phyloP scores from a whole-genome alignment of 257 asterid species.

The Salvia rosmarinus region DNA sequence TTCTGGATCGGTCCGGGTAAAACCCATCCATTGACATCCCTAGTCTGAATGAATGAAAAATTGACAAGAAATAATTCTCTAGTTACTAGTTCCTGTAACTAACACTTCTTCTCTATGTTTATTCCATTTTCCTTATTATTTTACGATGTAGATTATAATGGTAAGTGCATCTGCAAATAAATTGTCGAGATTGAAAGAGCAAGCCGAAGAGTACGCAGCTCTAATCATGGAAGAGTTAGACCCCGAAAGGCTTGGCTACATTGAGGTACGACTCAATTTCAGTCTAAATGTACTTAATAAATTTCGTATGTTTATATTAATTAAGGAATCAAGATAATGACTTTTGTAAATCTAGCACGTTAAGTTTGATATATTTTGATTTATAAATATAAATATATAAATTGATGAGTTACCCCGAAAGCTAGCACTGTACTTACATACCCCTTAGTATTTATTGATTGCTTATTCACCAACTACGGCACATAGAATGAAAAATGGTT shows the following conservation, averaged over 20 bases:
- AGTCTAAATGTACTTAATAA: background rate
- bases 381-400: too few relatives aligned
- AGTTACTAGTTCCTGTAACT: background rate
- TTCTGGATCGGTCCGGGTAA: too few relatives aligned
- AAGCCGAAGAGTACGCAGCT: slow-evolving; percentile 97
- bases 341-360: too few relatives aligned
- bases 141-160: slow-evolving; percentile 71
- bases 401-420: too few relatives aligned
- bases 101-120: background rate
- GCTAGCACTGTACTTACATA: background rate
- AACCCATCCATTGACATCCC: too few relatives aligned
- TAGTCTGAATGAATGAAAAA: background rate
- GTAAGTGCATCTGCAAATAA: slow-evolving; percentile 96
- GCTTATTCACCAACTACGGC: slow-evolving; percentile 44
- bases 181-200: slow-evolving; percentile 88
- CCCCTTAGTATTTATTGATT: slow-evolving; percentile 3
- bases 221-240: slow-evolving; percentile 96
- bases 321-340: too few relatives aligned
- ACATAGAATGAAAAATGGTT: slow-evolving; percentile 47
- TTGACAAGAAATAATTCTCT: slow-evolving; percentile 6
- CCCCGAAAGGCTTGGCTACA: slow-evolving; percentile 97
- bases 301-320: too few relatives aligned
- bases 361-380: too few relatives aligned
- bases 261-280: slow-evolving; percentile 58
- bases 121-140: background rate